These are phyloP conservation scores for Boehmeria nivea DNA, from an alignment of 306 rosid genomes.

Conservation along the genomic window DNA sequence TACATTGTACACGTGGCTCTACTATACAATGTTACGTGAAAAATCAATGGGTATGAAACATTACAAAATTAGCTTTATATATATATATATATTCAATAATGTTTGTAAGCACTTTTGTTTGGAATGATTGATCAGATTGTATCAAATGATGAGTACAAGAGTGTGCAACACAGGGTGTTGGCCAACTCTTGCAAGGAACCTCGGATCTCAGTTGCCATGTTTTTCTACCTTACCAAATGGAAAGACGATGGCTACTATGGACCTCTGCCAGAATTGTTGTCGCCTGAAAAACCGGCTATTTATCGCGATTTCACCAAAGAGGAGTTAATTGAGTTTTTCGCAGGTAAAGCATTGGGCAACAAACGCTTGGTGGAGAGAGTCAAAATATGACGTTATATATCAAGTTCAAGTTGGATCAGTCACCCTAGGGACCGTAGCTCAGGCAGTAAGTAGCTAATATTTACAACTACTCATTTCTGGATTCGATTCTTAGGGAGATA, in stretches of 20 bases:
- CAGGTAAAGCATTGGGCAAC: slow-evolving; percentile 24
- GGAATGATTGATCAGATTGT: slow-evolving; percentile 9
- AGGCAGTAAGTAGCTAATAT: too few relatives aligned
- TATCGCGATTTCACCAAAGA: slow-evolving; percentile 19
- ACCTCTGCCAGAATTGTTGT: slow-evolving; percentile 30
- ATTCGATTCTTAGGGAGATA: too few relatives aligned
- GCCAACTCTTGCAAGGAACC: slow-evolving; percentile 20
- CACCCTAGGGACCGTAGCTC: too few relatives aligned
- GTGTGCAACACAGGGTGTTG: slow-evolving; percentile 19
- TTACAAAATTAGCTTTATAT: too few relatives aligned
- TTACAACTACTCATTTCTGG: too few relatives aligned
- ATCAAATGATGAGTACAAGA: slow-evolving; percentile 32
- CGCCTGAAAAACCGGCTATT: not conserved
- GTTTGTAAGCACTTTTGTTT: too few relatives aligned
- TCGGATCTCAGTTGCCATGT: slow-evolving; percentile 20
- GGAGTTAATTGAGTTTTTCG: slow-evolving; percentile 17
- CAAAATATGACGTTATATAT: too few relatives aligned
- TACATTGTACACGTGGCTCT: too few relatives aligned
- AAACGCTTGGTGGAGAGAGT: slow-evolving; percentile 25
- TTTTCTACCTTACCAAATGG: slow-evolving; percentile 27
- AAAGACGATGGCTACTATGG: slow-evolving; percentile 20
- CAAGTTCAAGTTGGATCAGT: too few relatives aligned
- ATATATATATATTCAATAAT: too few relatives aligned
- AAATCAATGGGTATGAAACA: too few relatives aligned
- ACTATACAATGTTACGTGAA: too few relatives aligned